phyloP scores from a whole-genome alignment of 257 asterid species.

The Rhazya stricta region DNA sequence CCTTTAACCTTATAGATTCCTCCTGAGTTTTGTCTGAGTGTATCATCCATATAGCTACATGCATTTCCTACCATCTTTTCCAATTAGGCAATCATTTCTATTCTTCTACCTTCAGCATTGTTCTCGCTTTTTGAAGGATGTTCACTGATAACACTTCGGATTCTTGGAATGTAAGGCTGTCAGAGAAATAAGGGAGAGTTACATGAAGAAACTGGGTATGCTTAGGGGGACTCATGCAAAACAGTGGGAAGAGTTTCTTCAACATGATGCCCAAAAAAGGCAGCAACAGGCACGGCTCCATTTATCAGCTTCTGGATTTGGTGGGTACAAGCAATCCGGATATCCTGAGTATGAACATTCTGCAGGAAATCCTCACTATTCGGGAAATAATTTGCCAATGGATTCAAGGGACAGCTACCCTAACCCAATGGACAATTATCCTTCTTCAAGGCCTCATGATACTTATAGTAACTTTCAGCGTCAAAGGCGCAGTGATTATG shows the following conservation, averaged over 20 bases:
- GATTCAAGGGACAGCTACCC: slow-evolving; percentile 64
- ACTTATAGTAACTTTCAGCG: slow-evolving; percentile 57
- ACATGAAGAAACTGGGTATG: slow-evolving; percentile 49
- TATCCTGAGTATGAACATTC: slow-evolving; percentile 50
- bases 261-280: slow-evolving; percentile 54
- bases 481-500: slow-evolving; percentile 67
- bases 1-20: background rate
- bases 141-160: slow-evolving; percentile 16
- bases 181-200: slow-evolving; percentile 62
- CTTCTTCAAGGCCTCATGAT: slow-evolving; percentile 66
- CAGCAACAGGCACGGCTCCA: slow-evolving; percentile 48
- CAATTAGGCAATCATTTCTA: background rate
- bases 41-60: background rate
- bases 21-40: background rate
- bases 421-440: slow-evolving; percentile 50
- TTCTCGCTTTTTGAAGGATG: background rate
- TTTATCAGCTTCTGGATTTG: slow-evolving; percentile 47
- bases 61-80: slow-evolving; percentile 1
- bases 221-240: slow-evolving; percentile 65
- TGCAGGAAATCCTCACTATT: slow-evolving; percentile 43
- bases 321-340: slow-evolving; percentile 46
- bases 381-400: slow-evolving; percentile 48
- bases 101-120: slow-evolving; percentile 5
- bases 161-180: slow-evolving; percentile 51
- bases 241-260: slow-evolving; percentile 87